Base-by-base conservation (phyloP, 768 basidiomycete species). In the Pisolithus orientalis region DNA sequence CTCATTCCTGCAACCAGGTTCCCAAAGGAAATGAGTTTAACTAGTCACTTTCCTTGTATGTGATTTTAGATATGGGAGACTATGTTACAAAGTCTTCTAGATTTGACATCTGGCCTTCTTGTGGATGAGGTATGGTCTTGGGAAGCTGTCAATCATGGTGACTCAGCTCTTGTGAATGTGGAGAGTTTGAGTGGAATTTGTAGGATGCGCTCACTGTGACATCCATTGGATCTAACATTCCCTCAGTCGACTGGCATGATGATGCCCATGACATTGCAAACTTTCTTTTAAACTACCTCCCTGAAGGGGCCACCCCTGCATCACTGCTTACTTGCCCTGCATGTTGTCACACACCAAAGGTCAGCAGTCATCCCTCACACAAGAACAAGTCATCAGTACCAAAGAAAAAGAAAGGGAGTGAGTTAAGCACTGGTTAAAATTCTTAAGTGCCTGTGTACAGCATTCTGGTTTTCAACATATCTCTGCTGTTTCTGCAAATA, bases 41-140 rank as follows among this genome's bases (percentile, higher is more conserved):
- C 53, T 90, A 94, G 54, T 94, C 91, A 1, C 93, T 94, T 54
- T 76, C 90, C 16, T 84, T 77, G 0, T 64, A 89, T 10, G 50
- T 94, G 37, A 96, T 95, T 54, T 72, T 62, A 0, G 66, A 69
- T 0, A 70, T 69, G 14, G 71, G 86, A 1, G 21, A 21, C 21
- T 21, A 21, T 21, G 21, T 21, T 21, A 21, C 21, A n/a, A n/a
- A n/a, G 21, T 21, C 21, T 21, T 21, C 21, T 21, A 21, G 21
- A 21, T 21, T 21, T 21, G 21, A 21, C 21, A 21, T 21, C 21
- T 21, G 21, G 21, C 21, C 21, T 21, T 21, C 21, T 21, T 21
- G 21, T 21, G 21, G 21, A 21, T 21, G 21, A 21, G 21, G 21
- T 21, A 21, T 21, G 21, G 21, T 21, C 21, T 21, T 21, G 21